Evolutionary conservation across 495 filamentous ascomycete species (phyloP), one percentile per base, ranked within the genome.

Genomic region (Aspergillus saccharolyticus): DNA sequence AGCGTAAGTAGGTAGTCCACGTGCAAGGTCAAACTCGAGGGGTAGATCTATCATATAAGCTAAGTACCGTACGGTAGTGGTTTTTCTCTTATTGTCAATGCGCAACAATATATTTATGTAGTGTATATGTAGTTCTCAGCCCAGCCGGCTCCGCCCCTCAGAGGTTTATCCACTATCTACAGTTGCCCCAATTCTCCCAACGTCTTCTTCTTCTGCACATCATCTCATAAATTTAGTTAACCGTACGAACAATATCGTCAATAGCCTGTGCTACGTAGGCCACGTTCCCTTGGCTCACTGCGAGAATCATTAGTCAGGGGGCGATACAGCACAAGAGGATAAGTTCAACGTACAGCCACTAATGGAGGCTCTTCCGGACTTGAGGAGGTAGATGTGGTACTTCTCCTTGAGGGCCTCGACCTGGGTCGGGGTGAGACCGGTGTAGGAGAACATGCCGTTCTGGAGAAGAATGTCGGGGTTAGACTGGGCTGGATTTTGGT

Each of bases 361-460:
- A 60, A 78, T 75, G 21, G 76, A 78, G 21, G 73, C 74, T 56
- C 76, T 70, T 50, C 76, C 74, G 24, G 74, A 77, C 60, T 75
- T 74, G 57, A 79, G 70, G 44, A 79, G 63, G 70, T 79, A 79
- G 58, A 79, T 65, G 68, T 79, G 76, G 67, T 74, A 79, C 57
- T 72, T 74, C 33, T 77, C 75, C 66, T 76, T 76, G 58, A 77
- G 64, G 22, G 66, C 66, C 53, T 73, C 64, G 54, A 77, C 73
- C 66, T 79, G 76, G 42, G 71, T 68, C 24, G 70, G 69, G 44
- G 72, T 74, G 3, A 79, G 65, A 44, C 76, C 76, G 19, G 77
- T 80, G 66, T 78, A 78, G 44, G 75, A 78, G 61, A 81, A 81
- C 78, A 81, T 81, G 30, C 78, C 78, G 52, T 73, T 79, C 75